phyloP scores from a whole-genome alignment of 176 grass and related monocot genomes.

The Calamus simplicifolius region DNA sequence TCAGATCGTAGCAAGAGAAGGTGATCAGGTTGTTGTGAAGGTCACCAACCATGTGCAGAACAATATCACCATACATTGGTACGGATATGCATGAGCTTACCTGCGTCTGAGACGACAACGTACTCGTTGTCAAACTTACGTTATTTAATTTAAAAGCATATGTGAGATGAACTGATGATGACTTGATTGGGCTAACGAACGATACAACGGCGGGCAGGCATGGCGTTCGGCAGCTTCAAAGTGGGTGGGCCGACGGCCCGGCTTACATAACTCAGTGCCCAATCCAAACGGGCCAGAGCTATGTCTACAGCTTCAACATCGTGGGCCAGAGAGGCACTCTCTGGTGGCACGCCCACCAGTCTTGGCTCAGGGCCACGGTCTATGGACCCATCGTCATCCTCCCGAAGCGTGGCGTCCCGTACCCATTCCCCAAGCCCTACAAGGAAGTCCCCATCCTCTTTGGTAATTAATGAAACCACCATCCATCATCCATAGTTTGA shows the following conservation, averaged over 20 bases:
- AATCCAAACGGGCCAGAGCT: slow-evolving; percentile 5
- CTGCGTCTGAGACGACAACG: no score
- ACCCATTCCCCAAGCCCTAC: slow-evolving; percentile 1
- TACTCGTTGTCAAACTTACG: neutral
- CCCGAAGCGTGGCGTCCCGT: neutral
- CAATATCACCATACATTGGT: slow-evolving; percentile 84
- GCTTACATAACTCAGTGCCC: slow-evolving; percentile 7
- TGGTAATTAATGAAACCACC: neutral
- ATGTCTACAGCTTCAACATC: slow-evolving; percentile 5
- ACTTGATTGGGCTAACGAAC: no score
- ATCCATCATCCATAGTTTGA: neutral
- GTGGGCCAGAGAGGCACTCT: neutral
- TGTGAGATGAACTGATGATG: no score
- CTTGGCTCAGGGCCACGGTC: slow-evolving; percentile 1
- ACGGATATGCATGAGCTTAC: no score
- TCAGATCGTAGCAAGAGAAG: slow-evolving; percentile 38
- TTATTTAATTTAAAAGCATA: neutral
- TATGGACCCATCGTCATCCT: slow-evolving; percentile 3
- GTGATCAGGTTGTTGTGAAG: slow-evolving; percentile 58
- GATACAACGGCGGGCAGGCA: neutral
- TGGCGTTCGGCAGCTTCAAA: neutral
- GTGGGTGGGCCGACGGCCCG: slow-evolving; percentile 2
- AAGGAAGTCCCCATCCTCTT: slow-evolving; percentile 2
- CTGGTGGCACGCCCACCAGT: slow-evolving; percentile 5
- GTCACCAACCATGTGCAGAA: slow-evolving; percentile 60